These are phyloP conservation scores for Phaeotremella fagi DNA, from an alignment of 768 basidiomycete genomes.

Conservation along the genomic window DNA sequence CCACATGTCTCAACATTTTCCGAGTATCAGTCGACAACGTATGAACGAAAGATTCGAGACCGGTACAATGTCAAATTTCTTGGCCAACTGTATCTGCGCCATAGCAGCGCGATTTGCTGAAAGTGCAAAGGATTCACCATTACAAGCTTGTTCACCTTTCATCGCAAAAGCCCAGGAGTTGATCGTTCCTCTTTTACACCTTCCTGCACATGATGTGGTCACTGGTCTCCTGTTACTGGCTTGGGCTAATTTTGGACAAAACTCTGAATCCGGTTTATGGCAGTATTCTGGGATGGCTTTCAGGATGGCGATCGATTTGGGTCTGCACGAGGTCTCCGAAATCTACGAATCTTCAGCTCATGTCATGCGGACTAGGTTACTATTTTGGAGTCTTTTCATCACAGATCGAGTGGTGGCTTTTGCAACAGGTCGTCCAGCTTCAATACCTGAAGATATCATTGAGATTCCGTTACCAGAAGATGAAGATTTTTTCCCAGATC, in stretches of 20 bases:
- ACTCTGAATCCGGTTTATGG: conserved; percentile 42
- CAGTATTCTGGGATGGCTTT: conserved; percentile 42
- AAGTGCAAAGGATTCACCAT: conserved; percentile 16
- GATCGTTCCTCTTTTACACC: conserved; percentile 38
- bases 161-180: conserved; percentile 46
- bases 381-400: conserved; percentile 44
- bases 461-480: conserved; percentile 44
- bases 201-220: conserved; percentile 41
- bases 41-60: conserved; percentile 35
- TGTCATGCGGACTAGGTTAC: conserved; percentile 31
- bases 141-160: conserved; percentile 36
- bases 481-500: conserved; percentile 43
- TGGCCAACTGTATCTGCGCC: conserved; percentile 41
- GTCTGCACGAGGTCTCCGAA: conserved; percentile 39
- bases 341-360: conserved; percentile 45
- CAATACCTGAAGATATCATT: conserved; percentile 43
- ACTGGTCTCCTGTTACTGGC: conserved; percentile 40
- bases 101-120: conserved; percentile 34
- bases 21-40: conserved; percentile 25
- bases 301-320: conserved; percentile 43
- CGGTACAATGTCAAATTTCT: conserved; percentile 44
- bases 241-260: conserved; percentile 44
- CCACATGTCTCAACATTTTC: conserved; percentile 42
- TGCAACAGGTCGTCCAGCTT: conserved; percentile 28
- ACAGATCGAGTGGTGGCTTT: conserved; percentile 45